Base-by-base conservation (phyloP, 306 rosid species). In the Prunus mongolica region DNA sequence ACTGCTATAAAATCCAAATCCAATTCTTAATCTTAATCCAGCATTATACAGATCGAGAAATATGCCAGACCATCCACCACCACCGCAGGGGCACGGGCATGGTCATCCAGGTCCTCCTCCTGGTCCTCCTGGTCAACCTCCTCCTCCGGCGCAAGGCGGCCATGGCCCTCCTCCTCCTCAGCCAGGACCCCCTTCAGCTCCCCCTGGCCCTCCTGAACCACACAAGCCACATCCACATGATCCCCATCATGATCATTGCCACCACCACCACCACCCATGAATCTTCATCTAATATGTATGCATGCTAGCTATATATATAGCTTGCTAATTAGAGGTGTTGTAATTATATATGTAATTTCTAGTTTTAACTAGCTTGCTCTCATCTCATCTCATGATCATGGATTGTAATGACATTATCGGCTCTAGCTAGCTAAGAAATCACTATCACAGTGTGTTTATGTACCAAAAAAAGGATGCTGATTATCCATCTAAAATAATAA, bases 11-110 rank as follows among this genome's bases (percentile, higher is more conserved):
- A 16, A 38, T 38, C 44, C 44, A 38, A 38, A 38, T 38, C 44
- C 44, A 38, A 34, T 5, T 38, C 44, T 38, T 38, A 38, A 7
- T 38, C 44, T 49, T 15, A 49, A 49, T 13, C 19, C 54, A 49
- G 1, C 18, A 1, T 38, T 38, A 38, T 12, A n/a, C 15, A 28
- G 15, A 50, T 12, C 0, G 52, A 28, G 52, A 30, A 76, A n/a
- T 22, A 88, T 88, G 90, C 81, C 71, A 19, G 82, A 84, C 55
- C 90, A 84, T 51, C 86, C 88, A 12, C 92, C 88, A 10, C 87
- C 88, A 24, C 87, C 75, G 10, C 44, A 38, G 44, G 82, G 76
- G 11, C 89, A 78, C 60, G 38, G 38, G 2, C 89, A 76, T 20
- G 80, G 69, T 41, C 88, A 34, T 45, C 87, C 80, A 65, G 81